Conservation (phyloP, 805 yeast genomes). For the Teunomyces lycoperdinae region DNA sequence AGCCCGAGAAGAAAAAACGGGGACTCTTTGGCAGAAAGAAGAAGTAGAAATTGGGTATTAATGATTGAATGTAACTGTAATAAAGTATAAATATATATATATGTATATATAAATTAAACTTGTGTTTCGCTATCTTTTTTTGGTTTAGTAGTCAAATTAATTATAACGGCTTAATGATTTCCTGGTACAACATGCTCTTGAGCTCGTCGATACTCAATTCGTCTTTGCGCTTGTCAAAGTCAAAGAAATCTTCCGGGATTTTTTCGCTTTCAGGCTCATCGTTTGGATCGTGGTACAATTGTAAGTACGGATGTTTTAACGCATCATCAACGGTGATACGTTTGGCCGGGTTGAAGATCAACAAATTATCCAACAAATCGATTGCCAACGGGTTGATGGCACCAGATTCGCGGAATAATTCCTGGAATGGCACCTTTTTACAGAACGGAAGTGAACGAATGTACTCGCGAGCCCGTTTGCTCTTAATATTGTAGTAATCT, state of each 20-base stretch:
- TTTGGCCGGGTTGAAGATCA: slow-evolving; percentile 68
- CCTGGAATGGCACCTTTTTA: slow-evolving; percentile 55
- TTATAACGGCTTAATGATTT: slow-evolving; percentile 61
- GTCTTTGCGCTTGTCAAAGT: slow-evolving; percentile 82
- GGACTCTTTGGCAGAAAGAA: slow-evolving; percentile 73
- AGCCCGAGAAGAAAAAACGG: slow-evolving; percentile 50
- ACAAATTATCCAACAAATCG: slow-evolving; percentile 63
- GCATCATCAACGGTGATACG: slow-evolving; percentile 77
- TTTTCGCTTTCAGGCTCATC: slow-evolving; percentile 89
- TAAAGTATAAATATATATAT: background rate
- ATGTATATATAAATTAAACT: background rate
- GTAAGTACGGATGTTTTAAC: slow-evolving; percentile 79
- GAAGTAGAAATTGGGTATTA: slow-evolving; percentile 8
- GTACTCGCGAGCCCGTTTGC: slow-evolving; percentile 85
- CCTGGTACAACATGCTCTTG: slow-evolving; percentile 74
- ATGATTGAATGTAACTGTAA: background rate
- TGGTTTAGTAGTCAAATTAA: too few relatives aligned
- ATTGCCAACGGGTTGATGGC: slow-evolving; percentile 40
- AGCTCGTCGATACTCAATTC: slow-evolving; percentile 73
- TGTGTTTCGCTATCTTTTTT: too few relatives aligned
- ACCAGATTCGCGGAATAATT: slow-evolving; percentile 27
- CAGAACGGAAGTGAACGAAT: slow-evolving; percentile 74
- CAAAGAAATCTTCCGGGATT: slow-evolving; percentile 83
- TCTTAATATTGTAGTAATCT: slow-evolving; percentile 70
- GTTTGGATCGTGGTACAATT: slow-evolving; percentile 88